These are phyloP conservation scores for Paramecium tetraurelia DNA, from an alignment of 73 alveolate genomes.

Conservation along the genomic window DNA sequence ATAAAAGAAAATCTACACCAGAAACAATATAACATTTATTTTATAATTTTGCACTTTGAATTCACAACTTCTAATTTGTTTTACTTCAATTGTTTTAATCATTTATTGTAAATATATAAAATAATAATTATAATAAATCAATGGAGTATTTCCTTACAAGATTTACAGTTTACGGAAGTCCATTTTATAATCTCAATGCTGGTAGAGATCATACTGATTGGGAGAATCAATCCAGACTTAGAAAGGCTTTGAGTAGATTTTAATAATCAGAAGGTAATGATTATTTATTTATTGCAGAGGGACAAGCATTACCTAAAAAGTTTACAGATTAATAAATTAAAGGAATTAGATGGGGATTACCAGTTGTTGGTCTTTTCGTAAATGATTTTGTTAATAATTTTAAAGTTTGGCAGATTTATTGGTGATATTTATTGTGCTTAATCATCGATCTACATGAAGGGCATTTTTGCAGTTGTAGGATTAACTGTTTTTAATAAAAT, in stretches of 20 bases:
- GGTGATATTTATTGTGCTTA: constrained; percentile 42
- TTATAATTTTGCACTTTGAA: not conserved
- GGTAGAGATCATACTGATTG: not conserved
- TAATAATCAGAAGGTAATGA: not conserved
- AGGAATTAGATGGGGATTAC: not conserved
- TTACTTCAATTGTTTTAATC: not conserved
- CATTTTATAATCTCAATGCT: not conserved
- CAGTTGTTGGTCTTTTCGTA: constrained; percentile 24
- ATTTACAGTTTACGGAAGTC: not conserved
- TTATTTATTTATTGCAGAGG: not conserved
- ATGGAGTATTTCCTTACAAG: constrained; percentile 11
- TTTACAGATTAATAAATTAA: constrained; percentile 2
- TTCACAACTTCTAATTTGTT: not conserved
- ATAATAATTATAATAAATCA: not conserved
- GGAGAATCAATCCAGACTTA: not conserved
- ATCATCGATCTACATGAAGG: not conserved
- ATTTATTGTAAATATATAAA: not conserved
- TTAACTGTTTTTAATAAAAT: not conserved
- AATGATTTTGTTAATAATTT: not conserved
- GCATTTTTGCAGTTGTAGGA: constrained; percentile 6
- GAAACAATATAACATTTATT: not conserved
- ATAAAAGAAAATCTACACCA: too few relatives aligned
- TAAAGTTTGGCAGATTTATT: constrained; percentile 5
- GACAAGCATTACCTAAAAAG: not conserved
- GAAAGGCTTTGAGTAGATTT: not conserved